Evolutionary conservation across 495 filamentous ascomycete genomes (phyloP), one percentile per base, ranked within the genome.

Genomic region (Penicillium simplicissimum): DNA sequence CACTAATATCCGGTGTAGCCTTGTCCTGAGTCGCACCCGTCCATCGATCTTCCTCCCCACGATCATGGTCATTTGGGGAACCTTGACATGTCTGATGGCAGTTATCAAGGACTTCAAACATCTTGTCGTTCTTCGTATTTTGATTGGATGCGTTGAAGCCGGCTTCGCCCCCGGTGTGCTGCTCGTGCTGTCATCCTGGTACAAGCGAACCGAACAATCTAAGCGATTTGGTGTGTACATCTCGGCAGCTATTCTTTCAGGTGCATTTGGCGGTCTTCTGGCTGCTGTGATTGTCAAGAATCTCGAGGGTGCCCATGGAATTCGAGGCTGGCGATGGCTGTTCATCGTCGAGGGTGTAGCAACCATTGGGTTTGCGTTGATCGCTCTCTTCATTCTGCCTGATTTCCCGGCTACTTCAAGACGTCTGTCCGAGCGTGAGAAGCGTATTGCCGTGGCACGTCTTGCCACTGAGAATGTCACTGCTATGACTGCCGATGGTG

Each of bases 291-390:
- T 76, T 25, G 58, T 67, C 10, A 52, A 64, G 9, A 58, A 62
- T 3, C 61, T 76, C 2, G 68, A 72, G 17, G 74, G 72, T 1
- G 69, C 53, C 2, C 72, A 83, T 31, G 86, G 85, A 36, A 92
- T 91, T 59, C 69, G 72, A 4, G 74, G 79, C 6, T 92, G 89
- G 89, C 77, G 85, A 19, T 91, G 88, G 75, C 80, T 91, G 3
- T 92, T 92, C 67, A 74, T 91, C 52, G 82, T 91, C 43, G 88
- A 92, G 66, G 89, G 89, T 2, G 67, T 75, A 9, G 78, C 78
- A 54, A 89, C 88, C 0, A 58, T 68, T 31, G 67, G 69, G 0
- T 52, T 62, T 37, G 70, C 67, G 0, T 31, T 73, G 14, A 70
- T 73, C 8, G 48, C 67, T 8, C 28, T 63, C 5, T 74, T 72